phyloP scores from a whole-genome alignment of 768 basidiomycete species.

The Auriscalpium vulgare region DNA sequence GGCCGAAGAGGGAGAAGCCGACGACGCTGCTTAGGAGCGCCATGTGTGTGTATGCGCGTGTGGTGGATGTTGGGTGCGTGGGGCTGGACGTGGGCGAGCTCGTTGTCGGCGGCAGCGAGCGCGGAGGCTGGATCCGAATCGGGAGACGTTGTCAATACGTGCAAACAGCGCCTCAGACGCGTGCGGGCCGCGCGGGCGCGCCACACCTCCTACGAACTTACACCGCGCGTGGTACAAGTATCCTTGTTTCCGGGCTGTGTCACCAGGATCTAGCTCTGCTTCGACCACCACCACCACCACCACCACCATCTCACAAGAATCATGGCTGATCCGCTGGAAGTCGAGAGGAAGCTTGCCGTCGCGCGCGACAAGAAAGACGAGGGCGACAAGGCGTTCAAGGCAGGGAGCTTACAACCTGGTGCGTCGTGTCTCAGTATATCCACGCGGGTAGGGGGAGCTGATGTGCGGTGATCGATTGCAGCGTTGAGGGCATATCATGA shows the following conservation, averaged over 20 bases:
- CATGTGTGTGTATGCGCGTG: conserved; percentile 31
- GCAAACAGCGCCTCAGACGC: not conserved
- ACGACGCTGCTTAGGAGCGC: conserved; percentile 59
- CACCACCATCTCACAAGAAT: not conserved
- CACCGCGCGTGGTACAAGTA: no score
- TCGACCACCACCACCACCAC: not conserved
- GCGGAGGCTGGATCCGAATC: conserved; percentile 1
- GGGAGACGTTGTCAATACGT: not conserved
- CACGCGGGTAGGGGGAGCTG: not conserved
- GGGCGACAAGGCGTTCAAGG: conserved; percentile 64
- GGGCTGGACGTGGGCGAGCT: not conserved
- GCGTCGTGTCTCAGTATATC: not conserved
- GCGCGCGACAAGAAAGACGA: conserved; percentile 48
- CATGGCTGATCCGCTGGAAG: not conserved
- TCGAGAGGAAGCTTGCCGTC: conserved; percentile 8
- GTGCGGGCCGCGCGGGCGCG: not conserved
- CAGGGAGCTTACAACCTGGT: conserved; percentile 56
- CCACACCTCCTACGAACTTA: not conserved
- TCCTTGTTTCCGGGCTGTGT: no score
- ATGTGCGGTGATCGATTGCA: conserved; percentile 17
- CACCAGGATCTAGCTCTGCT: no score
- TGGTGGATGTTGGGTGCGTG: not conserved
- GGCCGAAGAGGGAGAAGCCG: conserved; percentile 77
- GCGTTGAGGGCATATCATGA: conserved; percentile 44
- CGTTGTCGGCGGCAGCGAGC: not conserved